phyloP scores from a whole-genome alignment of 192 early-diverging fungal genomes.

The Fimicolochytrium jonesii region DNA sequence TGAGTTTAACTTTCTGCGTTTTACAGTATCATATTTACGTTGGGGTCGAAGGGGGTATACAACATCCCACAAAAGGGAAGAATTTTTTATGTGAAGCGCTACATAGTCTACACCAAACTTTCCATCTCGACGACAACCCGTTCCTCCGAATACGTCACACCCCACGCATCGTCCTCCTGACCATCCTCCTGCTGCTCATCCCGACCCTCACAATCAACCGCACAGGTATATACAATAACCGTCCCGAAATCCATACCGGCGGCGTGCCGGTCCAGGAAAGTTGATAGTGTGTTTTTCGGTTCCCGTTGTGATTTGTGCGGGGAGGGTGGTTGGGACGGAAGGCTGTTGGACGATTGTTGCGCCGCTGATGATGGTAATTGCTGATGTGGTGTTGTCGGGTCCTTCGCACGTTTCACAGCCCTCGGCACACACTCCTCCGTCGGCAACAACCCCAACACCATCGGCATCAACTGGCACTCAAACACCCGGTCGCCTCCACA shows the following conservation, averaged over 20 bases:
- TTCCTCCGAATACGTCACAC: conserved; percentile 57
- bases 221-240: conserved; percentile 73
- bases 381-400: background rate
- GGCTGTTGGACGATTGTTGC: too few relatives aligned
- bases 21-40: too few relatives aligned
- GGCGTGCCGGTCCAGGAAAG: conserved; percentile 49
- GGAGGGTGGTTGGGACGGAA: too few relatives aligned
- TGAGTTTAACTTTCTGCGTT: too few relatives aligned
- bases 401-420: background rate
- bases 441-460: conserved; percentile 66
- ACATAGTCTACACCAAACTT: conserved; percentile 22
- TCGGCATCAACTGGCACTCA: conserved; percentile 93
- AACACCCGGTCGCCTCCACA: conserved; percentile 71
- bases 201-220: conserved; percentile 64
- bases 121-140: conserved; percentile 33
- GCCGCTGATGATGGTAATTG: too few relatives aligned
- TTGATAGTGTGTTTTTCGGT: conserved; percentile 4
- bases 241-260: conserved; percentile 90
- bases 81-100: too few relatives aligned
- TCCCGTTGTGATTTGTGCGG: too few relatives aligned
- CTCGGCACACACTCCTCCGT: conserved; percentile 49
- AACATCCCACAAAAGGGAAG: too few relatives aligned
- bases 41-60: too few relatives aligned
- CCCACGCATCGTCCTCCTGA: conserved; percentile 13
- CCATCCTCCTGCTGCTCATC: background rate